Conservation (phyloP, 768 basidiomycete species). For the Rhodotorula diobovata region DNA sequence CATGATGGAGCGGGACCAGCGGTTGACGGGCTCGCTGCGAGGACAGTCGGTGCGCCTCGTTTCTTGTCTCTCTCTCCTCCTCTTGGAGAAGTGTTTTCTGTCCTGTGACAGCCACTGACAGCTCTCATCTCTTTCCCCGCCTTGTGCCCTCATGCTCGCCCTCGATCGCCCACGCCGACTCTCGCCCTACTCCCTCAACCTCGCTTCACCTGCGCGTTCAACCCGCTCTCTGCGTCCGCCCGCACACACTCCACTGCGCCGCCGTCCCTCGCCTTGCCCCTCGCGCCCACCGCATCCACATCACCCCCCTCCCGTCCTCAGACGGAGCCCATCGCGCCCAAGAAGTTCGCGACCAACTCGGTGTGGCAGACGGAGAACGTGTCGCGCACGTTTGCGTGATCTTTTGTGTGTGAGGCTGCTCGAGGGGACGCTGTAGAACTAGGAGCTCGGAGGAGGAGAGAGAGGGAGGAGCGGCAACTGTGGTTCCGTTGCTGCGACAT, state of each 20-base stretch:
- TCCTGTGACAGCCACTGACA: not conserved
- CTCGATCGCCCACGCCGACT: too few species aligned
- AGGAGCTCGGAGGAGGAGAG: not conserved
- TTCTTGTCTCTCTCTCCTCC: not conserved
- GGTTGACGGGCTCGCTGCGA: constrained; percentile 77
- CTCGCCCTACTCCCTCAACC: too few species aligned
- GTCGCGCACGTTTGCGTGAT: constrained; percentile 29
- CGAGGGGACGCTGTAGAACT: constrained; percentile 1
- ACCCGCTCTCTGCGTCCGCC: too few species aligned
- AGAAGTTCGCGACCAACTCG: constrained; percentile 62
- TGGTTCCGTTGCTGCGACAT: constrained; percentile 5
- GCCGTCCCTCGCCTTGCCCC: not conserved
- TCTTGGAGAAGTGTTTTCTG: not conserved
- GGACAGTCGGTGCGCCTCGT: constrained; percentile 82
- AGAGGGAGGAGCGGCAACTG: not conserved
- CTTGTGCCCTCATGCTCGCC: not conserved
- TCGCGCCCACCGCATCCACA: not conserved
- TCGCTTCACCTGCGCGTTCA: too few species aligned
- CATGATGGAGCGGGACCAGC: constrained; percentile 89
- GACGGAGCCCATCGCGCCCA: constrained; percentile 64
- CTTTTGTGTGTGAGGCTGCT: not conserved
- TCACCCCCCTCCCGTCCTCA: too few species aligned
- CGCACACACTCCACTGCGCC: too few species aligned
- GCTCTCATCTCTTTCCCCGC: not conserved
- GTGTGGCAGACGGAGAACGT: constrained; percentile 68